Evolutionary conservation across 495 filamentous ascomycete genomes (phyloP).

Genomic region (Penicillium steckii): DNA sequence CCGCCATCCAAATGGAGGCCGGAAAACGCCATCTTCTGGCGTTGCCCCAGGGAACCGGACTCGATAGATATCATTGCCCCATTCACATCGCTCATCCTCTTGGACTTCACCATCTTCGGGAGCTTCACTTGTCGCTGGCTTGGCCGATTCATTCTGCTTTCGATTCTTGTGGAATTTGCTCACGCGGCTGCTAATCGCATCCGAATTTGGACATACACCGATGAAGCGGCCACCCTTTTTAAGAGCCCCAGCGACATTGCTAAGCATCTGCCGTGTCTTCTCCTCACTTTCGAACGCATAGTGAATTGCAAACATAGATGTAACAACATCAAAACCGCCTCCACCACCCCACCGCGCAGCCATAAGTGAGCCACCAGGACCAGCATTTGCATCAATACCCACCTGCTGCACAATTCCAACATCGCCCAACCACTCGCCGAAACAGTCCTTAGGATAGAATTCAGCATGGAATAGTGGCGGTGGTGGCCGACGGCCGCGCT

Average conservation of each 20-base stretch:
- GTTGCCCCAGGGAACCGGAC: conserved; percentile 82
- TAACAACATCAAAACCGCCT: conserved; percentile 89
- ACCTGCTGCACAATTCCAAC: conserved; percentile 76
- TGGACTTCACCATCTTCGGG: conserved; percentile 52
- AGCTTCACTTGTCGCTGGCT: conserved; percentile 25
- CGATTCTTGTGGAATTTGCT: conserved; percentile 61
- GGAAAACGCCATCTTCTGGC: conserved; percentile 74
- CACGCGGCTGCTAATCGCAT: conserved; percentile 71
- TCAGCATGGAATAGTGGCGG: conserved; percentile 72
- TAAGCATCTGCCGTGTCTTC: conserved; percentile 87
- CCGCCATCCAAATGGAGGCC: conserved; percentile 95
- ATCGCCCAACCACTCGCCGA: conserved; percentile 73
- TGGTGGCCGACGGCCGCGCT: conserved; percentile 54
- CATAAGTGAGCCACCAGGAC: conserved; percentile 55
- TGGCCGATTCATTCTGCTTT: conserved; percentile 41
- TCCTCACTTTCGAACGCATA: conserved; percentile 93
- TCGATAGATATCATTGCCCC: conserved; percentile 90
- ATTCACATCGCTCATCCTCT: conserved; percentile 58
- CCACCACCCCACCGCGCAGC: conserved; percentile 57
- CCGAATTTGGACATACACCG: conserved; percentile 89
- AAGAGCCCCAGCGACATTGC: conserved; percentile 83
- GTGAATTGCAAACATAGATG: conserved; percentile 99
- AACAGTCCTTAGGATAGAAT: conserved; percentile 88
- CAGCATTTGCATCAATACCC: conserved; percentile 71
- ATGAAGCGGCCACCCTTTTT: conserved; percentile 94